These are phyloP conservation scores for Phaeosphaeria sp. DNA, from an alignment of 2,329 filamentous ascomycete species.

Conservation along the genomic window DNA sequence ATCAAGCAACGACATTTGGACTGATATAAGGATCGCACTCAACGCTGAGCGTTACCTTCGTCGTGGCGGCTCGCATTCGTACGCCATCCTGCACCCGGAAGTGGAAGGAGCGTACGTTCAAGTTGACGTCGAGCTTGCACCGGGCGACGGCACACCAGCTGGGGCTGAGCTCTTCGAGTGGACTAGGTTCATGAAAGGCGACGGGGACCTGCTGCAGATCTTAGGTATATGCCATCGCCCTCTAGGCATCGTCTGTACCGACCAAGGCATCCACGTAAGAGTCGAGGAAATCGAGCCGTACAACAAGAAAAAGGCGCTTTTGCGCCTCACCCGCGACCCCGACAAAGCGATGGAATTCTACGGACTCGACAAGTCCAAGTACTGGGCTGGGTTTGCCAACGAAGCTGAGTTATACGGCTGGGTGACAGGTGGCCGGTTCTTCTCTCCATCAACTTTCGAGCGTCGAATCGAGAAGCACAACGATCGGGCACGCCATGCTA, in stretches of 20 bases:
- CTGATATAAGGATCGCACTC: slow-evolving; percentile 52
- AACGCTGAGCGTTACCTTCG: slow-evolving; percentile 49
- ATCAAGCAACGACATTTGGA: slow-evolving; percentile 27
- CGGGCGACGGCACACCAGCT: slow-evolving; percentile 36
- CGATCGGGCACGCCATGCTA: slow-evolving; percentile 63
- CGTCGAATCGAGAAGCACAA: slow-evolving; percentile 51
- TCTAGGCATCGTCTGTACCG: slow-evolving; percentile 70
- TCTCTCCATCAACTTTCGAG: slow-evolving; percentile 54
- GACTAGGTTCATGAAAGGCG: slow-evolving; percentile 71
- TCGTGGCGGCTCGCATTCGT: slow-evolving; percentile 40
- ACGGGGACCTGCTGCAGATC: slow-evolving; percentile 75
- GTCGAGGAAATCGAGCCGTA: slow-evolving; percentile 70
- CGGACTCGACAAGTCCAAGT: slow-evolving; percentile 61
- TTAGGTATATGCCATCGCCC: slow-evolving; percentile 69
- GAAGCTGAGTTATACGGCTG: slow-evolving; percentile 69
- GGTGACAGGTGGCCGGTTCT: slow-evolving; percentile 64
- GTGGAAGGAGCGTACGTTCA: slow-evolving; percentile 62
- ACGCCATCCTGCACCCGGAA: slow-evolving; percentile 59
- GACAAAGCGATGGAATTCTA: slow-evolving; percentile 66
- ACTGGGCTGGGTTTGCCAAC: slow-evolving; percentile 62
- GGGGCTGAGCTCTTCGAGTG: slow-evolving; percentile 57
- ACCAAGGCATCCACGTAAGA: slow-evolving; percentile 69
- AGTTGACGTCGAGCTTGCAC: slow-evolving; percentile 69
- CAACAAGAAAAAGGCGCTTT: slow-evolving; percentile 63
- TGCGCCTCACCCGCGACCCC: slow-evolving; percentile 68